Evolutionary conservation across 768 basidiomycete genomes (phyloP).

Genomic region (Russula sp.): DNA sequence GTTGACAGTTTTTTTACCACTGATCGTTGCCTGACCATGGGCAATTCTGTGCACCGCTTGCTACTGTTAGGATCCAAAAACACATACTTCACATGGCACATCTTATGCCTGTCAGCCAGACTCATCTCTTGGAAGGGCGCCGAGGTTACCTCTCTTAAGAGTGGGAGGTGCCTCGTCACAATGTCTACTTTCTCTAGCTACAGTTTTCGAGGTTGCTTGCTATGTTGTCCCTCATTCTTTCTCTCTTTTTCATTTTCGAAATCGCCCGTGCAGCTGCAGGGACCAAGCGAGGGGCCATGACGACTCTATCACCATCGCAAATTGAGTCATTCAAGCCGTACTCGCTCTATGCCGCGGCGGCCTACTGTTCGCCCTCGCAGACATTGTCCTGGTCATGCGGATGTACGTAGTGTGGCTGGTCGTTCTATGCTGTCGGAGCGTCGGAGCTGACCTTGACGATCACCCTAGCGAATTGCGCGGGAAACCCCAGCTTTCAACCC

Average conservation of each 20-base stretch:
- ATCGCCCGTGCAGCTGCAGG: neutral
- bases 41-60: too few species aligned
- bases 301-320: constrained; percentile 22
- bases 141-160: neutral
- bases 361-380: constrained; percentile 38
- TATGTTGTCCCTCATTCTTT: neutral
- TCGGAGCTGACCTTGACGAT: neutral
- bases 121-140: neutral
- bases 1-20: too few species aligned
- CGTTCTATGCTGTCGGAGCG: neutral
- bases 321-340: constrained; percentile 41
- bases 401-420: constrained; percentile 22
- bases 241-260: neutral
- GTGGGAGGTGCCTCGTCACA: neutral
- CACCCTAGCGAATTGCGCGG: constrained; percentile 36
- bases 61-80: too few species aligned
- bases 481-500: constrained; percentile 39
- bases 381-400: constrained; percentile 51
- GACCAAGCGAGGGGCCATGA: neutral
- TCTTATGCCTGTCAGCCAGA: neutral
- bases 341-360: constrained; percentile 44
- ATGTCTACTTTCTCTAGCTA: neutral
- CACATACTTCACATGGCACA: neutral
- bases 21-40: too few species aligned
- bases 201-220: neutral